Evolutionary conservation across 768 basidiomycete genomes (phyloP), one percentile per base, ranked within the genome.

Genomic region (Russula ochroleuca): DNA sequence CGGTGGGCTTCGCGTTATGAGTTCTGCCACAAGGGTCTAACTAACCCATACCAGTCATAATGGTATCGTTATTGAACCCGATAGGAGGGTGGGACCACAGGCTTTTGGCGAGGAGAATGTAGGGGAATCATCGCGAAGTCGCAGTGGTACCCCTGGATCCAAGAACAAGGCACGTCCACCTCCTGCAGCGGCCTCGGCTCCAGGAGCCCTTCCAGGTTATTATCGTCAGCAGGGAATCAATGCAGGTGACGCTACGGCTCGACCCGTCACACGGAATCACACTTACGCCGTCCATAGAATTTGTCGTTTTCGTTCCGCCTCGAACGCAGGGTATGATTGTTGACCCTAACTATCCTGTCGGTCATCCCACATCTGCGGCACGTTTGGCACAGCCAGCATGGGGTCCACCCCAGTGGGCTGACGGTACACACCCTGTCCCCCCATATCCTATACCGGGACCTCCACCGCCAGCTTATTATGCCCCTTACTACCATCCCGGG

Each of bases 181-280:
- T 21, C 62, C 69, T 33, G 62, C 71, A 19, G 68, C 75, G 37
- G 76, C 78, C 4, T 75, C 83, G 51, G 70, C 75, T 11, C 67
- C 71, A 0, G 73, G 74, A n/a, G 50, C 64, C 31, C 70, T 75
- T n/a, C 80, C 82, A 21, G 83, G 81, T 67, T 87, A 88, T 72
- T 88, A 88, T 70, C 82, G 85, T 40, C 82, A 81, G 69, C 86
- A 88, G 66, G 85, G 85, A 23, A 77, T 79, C 57, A 79, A 75
- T 21, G 70, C 77, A 55, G 76, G 83, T 78, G 72, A 68, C 75
- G 73, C 25, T 9, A 14, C 28, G 43, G 5, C 45, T 48, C 38
- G 21, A 57, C 25, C 4, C 17, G 14, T 58, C 35, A 23, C 48
- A 14, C 37, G 21, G 37, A 40, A 56, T 15, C 25, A 43, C 49